Evolutionary conservation across 306 rosid genomes (phyloP), one percentile per base, ranked within the genome.

Genomic region (Quercus glauca): DNA sequence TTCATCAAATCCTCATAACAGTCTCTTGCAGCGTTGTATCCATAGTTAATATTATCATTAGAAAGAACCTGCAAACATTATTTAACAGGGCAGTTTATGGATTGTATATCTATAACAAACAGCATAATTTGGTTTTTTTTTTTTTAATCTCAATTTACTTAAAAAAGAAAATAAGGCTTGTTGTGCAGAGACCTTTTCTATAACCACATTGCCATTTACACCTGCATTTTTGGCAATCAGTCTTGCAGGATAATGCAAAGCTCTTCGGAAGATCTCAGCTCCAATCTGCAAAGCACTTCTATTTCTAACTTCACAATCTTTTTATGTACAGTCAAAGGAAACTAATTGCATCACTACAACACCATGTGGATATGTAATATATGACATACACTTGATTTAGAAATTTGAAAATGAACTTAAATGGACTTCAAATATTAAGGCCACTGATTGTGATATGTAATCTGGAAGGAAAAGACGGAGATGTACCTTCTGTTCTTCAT

Each of bases 211-310:
- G 85, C 99, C 97, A 85, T 92, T 94, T 65, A 82, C 92, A 67
- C 97, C 97, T 7, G 99, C 97, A 80, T 94, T 94, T 86, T 93
- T 94, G 1, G 99, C 97, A 79, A 94, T 94, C 76, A 90, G 75
- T 85, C 91, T 88, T 15, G 90, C 79, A 43, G 97, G 99, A 78
- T 92, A 94, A 83, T 89, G 83, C 87, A 94, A 80, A 78, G 97
- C 95, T 84, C 87, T 91, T 84, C 72, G 91, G 87, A 94, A 91
- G 73, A 92, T 92, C 79, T 91, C 97, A 64, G 99, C 99, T 83
- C 99, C 99, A 81, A 92, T 89, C 99, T 94, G 91, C 69, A 25
- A 6, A 63, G 33, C 53, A 52, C 73, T 59, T 31, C 41, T 58
- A 52, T 63, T 56, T 28, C 77, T 26, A 78, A 63, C 49, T 55